Base-by-base conservation (phyloP, 495 filamentous ascomycete genomes). In the Friedmanniomyces simplex region DNA sequence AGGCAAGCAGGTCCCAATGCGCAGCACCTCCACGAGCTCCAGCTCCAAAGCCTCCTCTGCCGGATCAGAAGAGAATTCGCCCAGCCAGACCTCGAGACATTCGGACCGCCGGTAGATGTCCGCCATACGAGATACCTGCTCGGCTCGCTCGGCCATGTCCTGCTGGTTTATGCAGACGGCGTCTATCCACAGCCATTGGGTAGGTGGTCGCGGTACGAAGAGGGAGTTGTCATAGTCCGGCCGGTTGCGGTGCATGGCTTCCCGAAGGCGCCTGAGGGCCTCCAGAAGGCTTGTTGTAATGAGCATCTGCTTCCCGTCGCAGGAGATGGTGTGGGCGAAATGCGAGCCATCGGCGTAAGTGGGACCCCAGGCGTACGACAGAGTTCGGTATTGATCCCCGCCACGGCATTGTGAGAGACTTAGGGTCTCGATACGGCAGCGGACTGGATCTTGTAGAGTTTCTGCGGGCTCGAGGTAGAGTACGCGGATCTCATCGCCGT, bases 91-190 rank as follows among this genome's bases (percentile, higher is more conserved):
- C 34, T 55, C 60, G 13, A 72, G 68, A 28, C 59, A 28, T 2
- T 55, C 14, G 24, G 67, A 62, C 26, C 54, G 22, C 0, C 52
- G 62, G 51, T 65, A 72, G 34, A 72, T 71, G 0, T 53, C 37
- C 0, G 62, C 50, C 66, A 72, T 71, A 63, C 66, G 58, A 24
- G 59, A 52, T 8, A 69, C 63, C 48, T 72, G 68, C 3, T 60
- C 43, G 28, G 59, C 61, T 41, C 67, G 60, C 52, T 72, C 70
- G 10, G 50, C 48, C 20, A 55, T 54, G 28, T 72, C 66, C 12
- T 60, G 12, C 46, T 71, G 70, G 47, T 72, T 69, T 26, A 72
- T 72, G 58, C 67, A 68, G 24, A 71, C 55, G 13, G 68, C 64
- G 53, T 72, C 70, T 11, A 69, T 63, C 70, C 70, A 72, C 2